phyloP scores from a whole-genome alignment of 2,329 filamentous ascomycete species.

The Cytospora leucostoma region DNA sequence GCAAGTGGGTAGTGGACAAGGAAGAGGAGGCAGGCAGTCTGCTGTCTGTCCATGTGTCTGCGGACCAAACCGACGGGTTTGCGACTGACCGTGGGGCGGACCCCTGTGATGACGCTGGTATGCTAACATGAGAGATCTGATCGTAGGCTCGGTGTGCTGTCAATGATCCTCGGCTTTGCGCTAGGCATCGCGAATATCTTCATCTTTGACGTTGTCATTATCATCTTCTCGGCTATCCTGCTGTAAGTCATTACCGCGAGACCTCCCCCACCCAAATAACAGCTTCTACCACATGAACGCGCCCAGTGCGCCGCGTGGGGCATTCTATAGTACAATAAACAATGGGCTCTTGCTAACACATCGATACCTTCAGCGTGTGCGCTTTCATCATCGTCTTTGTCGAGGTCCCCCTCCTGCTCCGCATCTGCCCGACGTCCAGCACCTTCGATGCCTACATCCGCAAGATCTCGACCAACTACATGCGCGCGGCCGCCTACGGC shows the following conservation, averaged over 20 bases:
- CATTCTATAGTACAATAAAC: background rate
- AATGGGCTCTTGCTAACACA: slow-evolving; percentile 6
- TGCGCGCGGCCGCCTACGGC: slow-evolving; percentile 85
- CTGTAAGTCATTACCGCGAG: slow-evolving; percentile 47
- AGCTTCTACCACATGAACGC: background rate
- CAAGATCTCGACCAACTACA: slow-evolving; percentile 93
- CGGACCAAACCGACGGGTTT: background rate
- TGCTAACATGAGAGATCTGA: slow-evolving; percentile 30
- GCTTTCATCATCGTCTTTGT: slow-evolving; percentile 78
- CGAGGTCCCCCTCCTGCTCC: slow-evolving; percentile 89
- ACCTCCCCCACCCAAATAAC: background rate
- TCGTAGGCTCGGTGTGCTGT: slow-evolving; percentile 66
- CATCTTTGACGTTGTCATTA: slow-evolving; percentile 49
- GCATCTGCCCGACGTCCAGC: slow-evolving; percentile 93
- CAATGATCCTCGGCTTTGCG: slow-evolving; percentile 71
- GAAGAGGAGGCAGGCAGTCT: background rate
- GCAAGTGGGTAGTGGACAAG: background rate
- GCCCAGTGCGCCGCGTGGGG: background rate
- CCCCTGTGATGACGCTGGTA: background rate
- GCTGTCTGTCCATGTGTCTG: background rate
- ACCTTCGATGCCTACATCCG: slow-evolving; percentile 89
- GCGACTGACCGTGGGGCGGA: background rate
- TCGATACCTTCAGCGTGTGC: slow-evolving; percentile 55
- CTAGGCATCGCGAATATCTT: slow-evolving; percentile 70
- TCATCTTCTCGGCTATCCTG: slow-evolving; percentile 55